A percentile compares a stretch with the other conserved stretches of the same genome.
Conservation (phyloP, 176 grass and related monocot species). For the Canna indica region DNA sequence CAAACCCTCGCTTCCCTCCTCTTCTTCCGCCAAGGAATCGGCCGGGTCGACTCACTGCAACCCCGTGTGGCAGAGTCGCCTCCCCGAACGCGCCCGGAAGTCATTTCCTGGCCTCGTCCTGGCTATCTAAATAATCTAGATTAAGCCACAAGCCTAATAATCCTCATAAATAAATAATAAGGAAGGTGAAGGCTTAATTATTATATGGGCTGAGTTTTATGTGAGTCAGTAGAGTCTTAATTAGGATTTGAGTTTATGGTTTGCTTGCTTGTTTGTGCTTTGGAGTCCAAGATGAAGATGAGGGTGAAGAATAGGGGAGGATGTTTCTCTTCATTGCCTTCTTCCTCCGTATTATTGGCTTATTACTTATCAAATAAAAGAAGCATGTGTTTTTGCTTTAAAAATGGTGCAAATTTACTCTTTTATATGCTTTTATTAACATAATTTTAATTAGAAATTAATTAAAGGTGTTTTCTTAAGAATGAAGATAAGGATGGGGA, state of each 20-base stretch:
- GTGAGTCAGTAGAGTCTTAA: neutral
- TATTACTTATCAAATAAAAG: neutral
- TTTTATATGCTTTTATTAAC: no score
- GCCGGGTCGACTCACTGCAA: constrained; percentile 10
- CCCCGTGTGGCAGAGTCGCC: constrained; percentile 58
- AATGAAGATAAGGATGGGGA: no score
- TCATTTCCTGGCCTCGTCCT: constrained; percentile 74
- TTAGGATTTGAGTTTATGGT: neutral
- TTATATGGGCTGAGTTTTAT: neutral
- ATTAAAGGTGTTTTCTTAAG: no score
- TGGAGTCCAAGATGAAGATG: neutral
- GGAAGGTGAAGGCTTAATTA: neutral
- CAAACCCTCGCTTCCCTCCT: neutral
- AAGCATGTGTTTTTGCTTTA: constrained; percentile 2
- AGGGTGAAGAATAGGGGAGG: neutral
- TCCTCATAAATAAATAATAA: neutral
- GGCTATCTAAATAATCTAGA: constrained; percentile 30
- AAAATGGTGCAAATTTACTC: no score
- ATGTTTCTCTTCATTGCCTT: neutral
- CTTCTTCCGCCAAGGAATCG: neutral
- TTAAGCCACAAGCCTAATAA: neutral
- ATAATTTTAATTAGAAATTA: no score
- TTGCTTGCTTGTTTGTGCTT: neutral
- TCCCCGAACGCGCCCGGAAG: constrained; percentile 30
- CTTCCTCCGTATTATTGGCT: neutral